Base-by-base conservation (phyloP, 2,329 filamentous ascomycete species). In the Colletotrichum chrysophilum region DNA sequence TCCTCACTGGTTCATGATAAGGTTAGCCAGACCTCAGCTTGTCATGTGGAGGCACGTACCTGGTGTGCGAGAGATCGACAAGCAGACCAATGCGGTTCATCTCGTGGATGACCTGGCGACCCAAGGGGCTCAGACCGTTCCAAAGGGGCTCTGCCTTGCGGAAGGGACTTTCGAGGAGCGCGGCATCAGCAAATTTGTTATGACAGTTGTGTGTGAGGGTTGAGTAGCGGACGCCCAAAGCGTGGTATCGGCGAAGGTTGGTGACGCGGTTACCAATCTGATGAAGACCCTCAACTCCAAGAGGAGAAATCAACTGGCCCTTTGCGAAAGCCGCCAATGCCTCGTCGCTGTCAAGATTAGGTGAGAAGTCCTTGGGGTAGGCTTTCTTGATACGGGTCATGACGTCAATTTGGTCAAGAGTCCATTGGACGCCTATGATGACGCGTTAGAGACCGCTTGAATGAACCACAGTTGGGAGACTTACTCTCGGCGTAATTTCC, bases 51-150 rank as follows among this genome's bases (percentile, higher is more conserved):
- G 18, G 16, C 18, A 58, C 26, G 16, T 78, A 85, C 85, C 85
- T 91, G 6, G 88, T 88, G 83, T 98, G 96, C 8, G 94, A 90
- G 43, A 98, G 88, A 82, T 98, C 96, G 55, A 98, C 94, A n/a
- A 98, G 92, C 93, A 98, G 96, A 30, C 96, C 96, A 3, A 98
- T 87, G 4, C 96, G 91, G 83, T 98, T 98, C 96, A 98, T 98
- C 87, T 98, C 96, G 43, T 88, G 88, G 60, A 98, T 88, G 1
- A 98, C 85, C 14, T 88, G 82, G 67, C 91, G 90, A 6, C 96
- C 96, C 2, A 89, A 89, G 1, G 89, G 87, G 75, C 94, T 96
- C 2, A 98, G 88, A 3, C 96, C 96, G 68, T 89, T 87, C 91
- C 93, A 94, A 71, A 90, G 86, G 0, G 94, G 91, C 68, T 89